phyloP scores from a whole-genome alignment of 306 rosid species.

The Quercus glauca region DNA sequence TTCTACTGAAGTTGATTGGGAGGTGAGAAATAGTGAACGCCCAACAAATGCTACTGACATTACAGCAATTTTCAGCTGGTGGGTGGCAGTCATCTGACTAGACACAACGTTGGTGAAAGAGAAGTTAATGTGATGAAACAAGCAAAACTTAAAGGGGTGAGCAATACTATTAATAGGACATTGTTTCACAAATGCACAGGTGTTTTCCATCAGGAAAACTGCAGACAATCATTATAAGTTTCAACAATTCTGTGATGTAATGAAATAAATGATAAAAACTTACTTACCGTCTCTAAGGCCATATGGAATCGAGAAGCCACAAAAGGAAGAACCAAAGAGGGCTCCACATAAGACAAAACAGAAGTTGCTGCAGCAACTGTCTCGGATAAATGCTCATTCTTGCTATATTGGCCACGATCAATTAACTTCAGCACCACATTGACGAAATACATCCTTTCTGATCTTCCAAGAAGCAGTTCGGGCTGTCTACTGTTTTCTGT shows the following conservation, averaged over 20 bases:
- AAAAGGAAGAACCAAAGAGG: constrained; percentile 88
- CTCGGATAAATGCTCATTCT: constrained; percentile 91
- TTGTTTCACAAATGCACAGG: constrained; percentile 20
- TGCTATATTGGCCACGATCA: constrained; percentile 99
- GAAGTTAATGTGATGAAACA: constrained; percentile 34
- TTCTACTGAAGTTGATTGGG: constrained; percentile 57
- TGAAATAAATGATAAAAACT: constrained; percentile 23
- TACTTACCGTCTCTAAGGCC: constrained; percentile 99
- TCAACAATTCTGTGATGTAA: constrained; percentile 21
- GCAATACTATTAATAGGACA: constrained; percentile 4
- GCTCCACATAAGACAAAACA: constrained; percentile 88
- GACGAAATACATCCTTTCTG: constrained; percentile 84
- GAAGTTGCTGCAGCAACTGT: constrained; percentile 98
- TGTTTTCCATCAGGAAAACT: constrained; percentile 1
- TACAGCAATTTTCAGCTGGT: constrained; percentile 96
- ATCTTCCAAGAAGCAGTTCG: constrained; percentile 62
- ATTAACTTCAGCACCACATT: constrained; percentile 76
- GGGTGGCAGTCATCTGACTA: constrained; percentile 98
- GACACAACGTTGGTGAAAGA: constrained; percentile 43
- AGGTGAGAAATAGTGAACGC: constrained; percentile 80
- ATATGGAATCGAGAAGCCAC: constrained; percentile 96
- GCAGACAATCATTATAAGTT: constrained; percentile 1
- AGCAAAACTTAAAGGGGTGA: constrained; percentile 12
- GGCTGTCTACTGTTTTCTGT: constrained; percentile 32
- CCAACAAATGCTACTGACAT: constrained; percentile 97